A percentile compares a stretch with the other conserved stretches of the same genome.
Conservation (phyloP, 2,329 filamentous ascomycete species). For the Sphaerulina vaccinii region DNA sequence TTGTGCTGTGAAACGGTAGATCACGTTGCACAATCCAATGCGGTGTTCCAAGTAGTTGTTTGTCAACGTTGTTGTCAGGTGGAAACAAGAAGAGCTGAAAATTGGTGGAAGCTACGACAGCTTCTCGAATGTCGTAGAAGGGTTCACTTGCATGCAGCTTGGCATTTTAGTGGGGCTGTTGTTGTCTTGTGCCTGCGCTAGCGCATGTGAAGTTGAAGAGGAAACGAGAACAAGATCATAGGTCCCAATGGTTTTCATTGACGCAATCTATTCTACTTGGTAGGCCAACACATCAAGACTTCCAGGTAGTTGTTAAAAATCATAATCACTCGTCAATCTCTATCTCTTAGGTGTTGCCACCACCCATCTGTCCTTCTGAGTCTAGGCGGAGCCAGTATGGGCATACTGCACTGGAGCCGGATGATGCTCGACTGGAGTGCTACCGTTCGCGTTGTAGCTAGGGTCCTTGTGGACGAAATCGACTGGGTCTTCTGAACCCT, state of each 20-base stretch:
- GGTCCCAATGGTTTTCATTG: too few species aligned
- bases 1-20: neutral
- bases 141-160: slow-evolving; percentile 8
- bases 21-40: too few species aligned
- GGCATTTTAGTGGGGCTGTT: too few species aligned
- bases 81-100: neutral
- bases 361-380: slow-evolving; percentile 1
- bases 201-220: too few species aligned
- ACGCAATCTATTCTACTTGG: neutral
- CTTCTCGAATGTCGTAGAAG: neutral
- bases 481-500: slow-evolving; percentile 22
- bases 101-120: slow-evolving; percentile 6
- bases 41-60: too few species aligned
- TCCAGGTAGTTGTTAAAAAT: neutral
- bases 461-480: slow-evolving; percentile 12
- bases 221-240: too few species aligned
- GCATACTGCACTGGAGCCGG: slow-evolving; percentile 20
- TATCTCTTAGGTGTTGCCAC: neutral
- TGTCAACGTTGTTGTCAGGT: neutral
- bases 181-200: too few species aligned
- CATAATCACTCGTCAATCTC: slow-evolving; percentile 5
- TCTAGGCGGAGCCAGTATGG: slow-evolving; percentile 7
- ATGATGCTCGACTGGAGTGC: slow-evolving; percentile 17
- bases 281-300: neutral
- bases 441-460: neutral